Base-by-base conservation (phyloP, 768 basidiomycete genomes). In the Rhizopogon salebrosus region DNA sequence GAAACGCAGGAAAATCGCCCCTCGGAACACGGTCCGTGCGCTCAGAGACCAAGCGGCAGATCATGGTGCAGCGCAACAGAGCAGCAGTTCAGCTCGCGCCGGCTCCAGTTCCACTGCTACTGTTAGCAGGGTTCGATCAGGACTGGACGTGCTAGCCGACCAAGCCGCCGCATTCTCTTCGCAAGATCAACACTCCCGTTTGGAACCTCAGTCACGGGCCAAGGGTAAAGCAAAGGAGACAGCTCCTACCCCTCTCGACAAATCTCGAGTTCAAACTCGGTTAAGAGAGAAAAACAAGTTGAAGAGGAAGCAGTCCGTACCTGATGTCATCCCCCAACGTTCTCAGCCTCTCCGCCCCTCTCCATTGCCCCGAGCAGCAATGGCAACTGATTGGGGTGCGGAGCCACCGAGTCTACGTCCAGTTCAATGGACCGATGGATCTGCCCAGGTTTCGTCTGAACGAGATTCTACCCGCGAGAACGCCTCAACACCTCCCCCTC, bases 121-220 rank as follows among this genome's bases (percentile, higher is more conserved):
- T 43, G 43, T 14, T 24, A 62, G 60, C 29, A 59, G 73, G 43
- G 66, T 75, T 41, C 70, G 67, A 54, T 80, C 80, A 54, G 87
- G 83, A 6, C 69, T 89, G 60, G 85, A 89, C 59, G 85, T 89
- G 7, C 70, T 89, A 31, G 87, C 87, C 1, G 85, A 87, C 57
- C 85, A 88, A 62, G 85, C 87, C 3, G 83, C 83, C 7, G 80
- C 70, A 14, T 78, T 79, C 65, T 66, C 72, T 64, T 63, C 74
- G 58, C 55, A 72, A 60, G 62, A 72, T 56, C 64, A 61, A 51
- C 16, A 57, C 4, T 22, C 8, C 22, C 45, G 34, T 23, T 16
- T 23, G 22, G n/a, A 36, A 4, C 14, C 49, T 18, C 43, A 26
- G 16, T 22, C 39, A 14, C 57, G 54, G 26, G 10, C 42, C 1